A percentile compares a stretch with the other conserved stretches of the same genome.
phyloP scores from a whole-genome alignment of 257 asterid genomes.

The Rhazya stricta region DNA sequence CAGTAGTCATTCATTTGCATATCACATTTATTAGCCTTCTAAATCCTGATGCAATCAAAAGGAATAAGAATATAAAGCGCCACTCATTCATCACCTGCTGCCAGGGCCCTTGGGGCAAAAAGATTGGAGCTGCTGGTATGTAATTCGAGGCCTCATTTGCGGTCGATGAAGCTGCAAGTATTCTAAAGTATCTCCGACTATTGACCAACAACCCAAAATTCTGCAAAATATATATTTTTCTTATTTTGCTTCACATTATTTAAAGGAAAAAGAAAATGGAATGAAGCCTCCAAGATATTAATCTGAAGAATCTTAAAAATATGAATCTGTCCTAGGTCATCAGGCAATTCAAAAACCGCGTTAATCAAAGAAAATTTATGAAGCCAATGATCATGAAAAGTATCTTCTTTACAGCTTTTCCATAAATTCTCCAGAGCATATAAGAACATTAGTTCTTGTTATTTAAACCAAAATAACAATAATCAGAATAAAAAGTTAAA shows the following conservation, averaged over 20 bases:
- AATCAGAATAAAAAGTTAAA: not conserved
- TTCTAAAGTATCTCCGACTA: constrained; percentile 31
- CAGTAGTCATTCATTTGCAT: not conserved
- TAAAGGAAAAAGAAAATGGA: not conserved
- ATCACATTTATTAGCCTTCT: not conserved
- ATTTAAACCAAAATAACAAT: not conserved
- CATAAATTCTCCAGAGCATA: not conserved
- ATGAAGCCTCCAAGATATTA: not conserved
- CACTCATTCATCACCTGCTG: constrained; percentile 42
- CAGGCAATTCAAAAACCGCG: not conserved
- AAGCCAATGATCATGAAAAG: not conserved
- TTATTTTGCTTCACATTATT: not conserved
- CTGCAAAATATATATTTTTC: constrained; percentile 31
- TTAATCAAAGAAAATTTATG: not conserved
- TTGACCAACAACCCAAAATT: constrained; percentile 19
- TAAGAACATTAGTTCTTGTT: not conserved
- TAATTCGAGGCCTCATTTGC: constrained; percentile 43
- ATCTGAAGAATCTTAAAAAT: not conserved
- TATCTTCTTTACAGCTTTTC: not conserved
- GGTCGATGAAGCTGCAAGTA: constrained; percentile 40
- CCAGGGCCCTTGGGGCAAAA: constrained; percentile 89
- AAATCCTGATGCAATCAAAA: not conserved
- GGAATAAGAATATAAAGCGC: not conserved
- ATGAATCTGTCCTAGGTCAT: not conserved
- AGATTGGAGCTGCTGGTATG: constrained; percentile 90